Percentiles rank a stretch among this genome's conserved stretches.
Evolutionary conservation across 2,329 filamentous ascomycete genomes (phyloP).

Genomic region (Ophiostoma triangulosporum): DNA sequence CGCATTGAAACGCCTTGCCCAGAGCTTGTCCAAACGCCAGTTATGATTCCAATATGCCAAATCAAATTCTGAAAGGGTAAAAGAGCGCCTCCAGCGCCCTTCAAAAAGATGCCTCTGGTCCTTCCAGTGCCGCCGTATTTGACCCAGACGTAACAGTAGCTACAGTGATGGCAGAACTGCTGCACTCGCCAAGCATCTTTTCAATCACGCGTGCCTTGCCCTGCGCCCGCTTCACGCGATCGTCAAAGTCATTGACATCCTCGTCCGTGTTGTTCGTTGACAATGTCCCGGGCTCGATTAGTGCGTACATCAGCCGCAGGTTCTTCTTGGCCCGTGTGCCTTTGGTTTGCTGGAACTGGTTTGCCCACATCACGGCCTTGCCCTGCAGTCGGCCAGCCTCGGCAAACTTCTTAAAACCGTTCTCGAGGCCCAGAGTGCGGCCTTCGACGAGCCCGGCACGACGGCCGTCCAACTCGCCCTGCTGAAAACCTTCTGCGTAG

Average conservation of each 20-base stretch:
- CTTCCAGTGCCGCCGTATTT: not conserved
- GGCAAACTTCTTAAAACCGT: slow-evolving; percentile 84
- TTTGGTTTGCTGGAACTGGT: slow-evolving; percentile 28
- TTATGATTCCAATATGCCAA: too few relatives aligned
- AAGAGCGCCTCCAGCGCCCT: too few relatives aligned
- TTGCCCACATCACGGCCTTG: slow-evolving; percentile 70
- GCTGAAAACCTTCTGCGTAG: slow-evolving; percentile 68
- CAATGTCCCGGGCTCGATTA: slow-evolving; percentile 67
- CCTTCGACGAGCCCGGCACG: slow-evolving; percentile 75
- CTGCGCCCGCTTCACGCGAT: slow-evolving; percentile 68
- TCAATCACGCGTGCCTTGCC: slow-evolving; percentile 80
- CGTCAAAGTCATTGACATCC: slow-evolving; percentile 81
- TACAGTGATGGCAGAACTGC: not conserved
- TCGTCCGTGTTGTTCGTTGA: slow-evolving; percentile 77
- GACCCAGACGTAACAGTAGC: not conserved
- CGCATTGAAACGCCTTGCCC: too few relatives aligned
- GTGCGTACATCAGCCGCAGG: slow-evolving; percentile 56
- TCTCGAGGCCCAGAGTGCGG: slow-evolving; percentile 77
- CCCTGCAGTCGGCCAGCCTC: slow-evolving; percentile 69
- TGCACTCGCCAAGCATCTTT: slow-evolving; percentile 39
- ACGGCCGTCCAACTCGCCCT: slow-evolving; percentile 63
- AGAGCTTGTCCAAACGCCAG: too few relatives aligned
- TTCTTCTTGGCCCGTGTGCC: slow-evolving; percentile 46
- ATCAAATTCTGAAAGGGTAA: too few relatives aligned
- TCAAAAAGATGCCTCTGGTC: not conserved